These are phyloP conservation scores for Aspergillus neotritici DNA, from an alignment of 2,329 filamentous ascomycete species.

Conservation along the genomic window DNA sequence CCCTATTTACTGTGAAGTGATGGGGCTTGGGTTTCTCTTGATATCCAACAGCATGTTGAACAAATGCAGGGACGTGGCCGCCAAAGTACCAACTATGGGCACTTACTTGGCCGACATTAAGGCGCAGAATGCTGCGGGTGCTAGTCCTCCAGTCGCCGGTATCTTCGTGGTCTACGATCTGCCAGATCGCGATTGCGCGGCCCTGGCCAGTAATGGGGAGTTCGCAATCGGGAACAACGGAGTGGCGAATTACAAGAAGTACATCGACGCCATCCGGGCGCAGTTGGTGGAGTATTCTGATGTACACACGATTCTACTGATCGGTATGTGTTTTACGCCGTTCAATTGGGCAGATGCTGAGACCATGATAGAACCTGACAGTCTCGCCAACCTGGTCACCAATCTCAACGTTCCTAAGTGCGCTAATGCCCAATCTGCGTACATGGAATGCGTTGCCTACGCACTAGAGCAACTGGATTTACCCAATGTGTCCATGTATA, in stretches of 20 bases:
- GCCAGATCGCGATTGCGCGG: slow-evolving; percentile 59
- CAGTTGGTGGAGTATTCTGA: slow-evolving; percentile 52
- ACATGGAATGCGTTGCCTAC: slow-evolving; percentile 53
- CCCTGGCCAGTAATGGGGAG: slow-evolving; percentile 59
- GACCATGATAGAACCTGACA: slow-evolving; percentile 53
- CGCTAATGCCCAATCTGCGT: slow-evolving; percentile 49
- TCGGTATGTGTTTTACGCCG: slow-evolving; percentile 33
- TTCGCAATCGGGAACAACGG: slow-evolving; percentile 51
- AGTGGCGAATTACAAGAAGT: slow-evolving; percentile 48
- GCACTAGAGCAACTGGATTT: slow-evolving; percentile 54
- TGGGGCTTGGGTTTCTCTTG: no score
- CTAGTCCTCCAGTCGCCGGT: slow-evolving; percentile 42
- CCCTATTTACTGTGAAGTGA: no score
- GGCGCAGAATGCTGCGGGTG: slow-evolving; percentile 44
- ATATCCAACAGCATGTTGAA: no score
- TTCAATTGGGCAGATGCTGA: slow-evolving; percentile 23
- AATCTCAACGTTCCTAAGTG: slow-evolving; percentile 53
- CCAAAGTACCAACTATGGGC: slow-evolving; percentile 47
- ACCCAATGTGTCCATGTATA: slow-evolving; percentile 58
- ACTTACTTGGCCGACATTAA: slow-evolving; percentile 46
- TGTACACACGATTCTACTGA: slow-evolving; percentile 46
- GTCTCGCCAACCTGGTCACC: slow-evolving; percentile 58
- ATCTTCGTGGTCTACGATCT: slow-evolving; percentile 59
- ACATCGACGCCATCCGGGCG: slow-evolving; percentile 51
- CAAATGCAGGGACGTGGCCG: slow-evolving; percentile 37